phyloP scores from a whole-genome alignment of 2,329 filamentous ascomycete species.

The Colletotrichum sp. region DNA sequence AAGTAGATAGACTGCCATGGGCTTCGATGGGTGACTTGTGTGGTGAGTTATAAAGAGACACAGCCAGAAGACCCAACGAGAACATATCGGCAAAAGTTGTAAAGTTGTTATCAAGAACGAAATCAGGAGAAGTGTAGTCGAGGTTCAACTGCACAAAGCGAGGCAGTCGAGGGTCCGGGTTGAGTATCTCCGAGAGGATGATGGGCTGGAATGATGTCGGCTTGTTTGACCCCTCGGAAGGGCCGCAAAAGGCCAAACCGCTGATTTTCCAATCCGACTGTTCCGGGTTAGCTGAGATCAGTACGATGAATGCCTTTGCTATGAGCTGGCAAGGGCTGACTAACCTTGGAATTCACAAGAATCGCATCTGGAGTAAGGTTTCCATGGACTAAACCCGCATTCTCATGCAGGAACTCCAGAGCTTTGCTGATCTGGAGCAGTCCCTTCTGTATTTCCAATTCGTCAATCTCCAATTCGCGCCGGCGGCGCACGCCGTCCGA shows the following conservation, averaged over 20 bases:
- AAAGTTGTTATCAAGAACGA: constrained; percentile 88
- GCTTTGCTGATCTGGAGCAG: constrained; percentile 92
- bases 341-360: constrained; percentile 89
- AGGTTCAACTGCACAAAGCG: constrained; percentile 84
- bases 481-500: constrained; percentile 74
- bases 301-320: not conserved
- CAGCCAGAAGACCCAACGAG: constrained; percentile 85
- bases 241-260: constrained; percentile 88
- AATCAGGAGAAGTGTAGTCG: constrained; percentile 94
- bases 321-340: constrained; percentile 26
- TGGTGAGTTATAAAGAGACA: constrained; percentile 94
- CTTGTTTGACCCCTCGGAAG: constrained; percentile 76
- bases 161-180: constrained; percentile 84
- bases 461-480: constrained; percentile 90
- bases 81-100: constrained; percentile 90
- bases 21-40: constrained; percentile 86
- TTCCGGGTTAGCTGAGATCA: constrained; percentile 30
- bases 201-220: constrained; percentile 80
- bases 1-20: constrained; percentile 80
- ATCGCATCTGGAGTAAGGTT: constrained; percentile 95
- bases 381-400: constrained; percentile 89
- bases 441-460: constrained; percentile 97
- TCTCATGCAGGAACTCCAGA: constrained; percentile 93
- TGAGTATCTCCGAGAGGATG: constrained; percentile 81
- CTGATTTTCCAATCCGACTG: constrained; percentile 98